Evolutionary conservation across 139 green algal species (phyloP).

Genomic region (Chlorella sp.): DNA sequence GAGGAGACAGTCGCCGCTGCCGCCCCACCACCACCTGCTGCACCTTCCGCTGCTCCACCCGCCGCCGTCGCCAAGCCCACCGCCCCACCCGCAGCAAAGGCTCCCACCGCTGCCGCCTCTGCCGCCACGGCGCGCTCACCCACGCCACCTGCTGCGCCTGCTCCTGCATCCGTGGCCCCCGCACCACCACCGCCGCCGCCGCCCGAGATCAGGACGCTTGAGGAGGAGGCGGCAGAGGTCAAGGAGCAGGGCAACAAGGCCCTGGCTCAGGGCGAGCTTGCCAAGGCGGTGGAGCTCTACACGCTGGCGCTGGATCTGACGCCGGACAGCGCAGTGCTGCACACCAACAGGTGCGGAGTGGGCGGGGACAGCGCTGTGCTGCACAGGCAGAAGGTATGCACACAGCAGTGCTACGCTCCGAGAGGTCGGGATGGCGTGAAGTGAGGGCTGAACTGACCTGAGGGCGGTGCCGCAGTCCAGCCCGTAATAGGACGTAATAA

Average conservation of each 20-base stretch:
- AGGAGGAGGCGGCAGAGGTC: not conserved
- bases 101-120: slow-evolving; percentile 2
- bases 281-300: slow-evolving; percentile 18
- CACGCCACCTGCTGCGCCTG: not conserved
- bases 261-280: slow-evolving; percentile 7
- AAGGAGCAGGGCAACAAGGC: slow-evolving; percentile 20
- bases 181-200: not conserved
- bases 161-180: not conserved
- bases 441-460: too few species aligned
- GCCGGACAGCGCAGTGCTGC: slow-evolving; percentile 14
- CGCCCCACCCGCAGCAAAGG: not conserved
- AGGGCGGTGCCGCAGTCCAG: too few species aligned
- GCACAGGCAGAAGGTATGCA: too few species aligned
- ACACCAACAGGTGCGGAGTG: slow-evolving; percentile 15
- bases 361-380: too few species aligned
- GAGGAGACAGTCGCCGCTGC: not conserved
- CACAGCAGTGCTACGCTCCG: too few species aligned
- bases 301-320: slow-evolving; percentile 18
- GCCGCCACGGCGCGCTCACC: not conserved
- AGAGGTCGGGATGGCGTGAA: too few species aligned
- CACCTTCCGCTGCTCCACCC: not conserved
- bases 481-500: too few species aligned
- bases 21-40: not conserved
- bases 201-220: not conserved
- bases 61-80: not conserved